Percentiles rank a stretch among this genome's conserved stretches.
phyloP scores from a whole-genome alignment of 495 filamentous ascomycete genomes.

The Collariella sp. region DNA sequence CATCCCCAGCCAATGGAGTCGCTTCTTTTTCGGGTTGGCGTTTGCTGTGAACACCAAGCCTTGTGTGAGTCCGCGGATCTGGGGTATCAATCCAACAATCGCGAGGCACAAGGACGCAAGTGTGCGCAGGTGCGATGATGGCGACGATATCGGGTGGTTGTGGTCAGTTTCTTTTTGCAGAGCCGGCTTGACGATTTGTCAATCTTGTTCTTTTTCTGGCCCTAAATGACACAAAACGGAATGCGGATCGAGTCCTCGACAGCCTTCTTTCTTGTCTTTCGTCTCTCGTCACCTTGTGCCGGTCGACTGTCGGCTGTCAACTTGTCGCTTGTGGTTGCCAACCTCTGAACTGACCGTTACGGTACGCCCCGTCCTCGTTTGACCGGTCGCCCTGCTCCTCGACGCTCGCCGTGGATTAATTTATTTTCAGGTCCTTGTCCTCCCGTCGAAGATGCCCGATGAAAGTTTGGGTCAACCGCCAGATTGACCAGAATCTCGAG shows the following conservation, averaged over 20 bases:
- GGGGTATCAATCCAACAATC: too few relatives aligned
- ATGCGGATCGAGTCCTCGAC: slow-evolving; percentile 7
- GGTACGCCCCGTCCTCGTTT: neutral
- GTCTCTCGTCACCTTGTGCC: too few relatives aligned
- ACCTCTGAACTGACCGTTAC: too few relatives aligned
- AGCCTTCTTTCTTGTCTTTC: neutral
- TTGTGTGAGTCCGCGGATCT: neutral
- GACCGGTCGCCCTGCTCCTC: neutral
- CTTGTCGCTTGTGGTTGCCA: neutral
- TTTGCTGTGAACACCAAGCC: neutral
- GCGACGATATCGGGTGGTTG: neutral
- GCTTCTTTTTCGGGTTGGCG: neutral
- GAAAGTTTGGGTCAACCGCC: neutral
- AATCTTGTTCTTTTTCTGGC: neutral
- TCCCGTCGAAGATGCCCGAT: neutral
- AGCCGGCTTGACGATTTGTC: neutral
- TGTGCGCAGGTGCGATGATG: slow-evolving; percentile 2
- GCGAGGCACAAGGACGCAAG: too few relatives aligned
- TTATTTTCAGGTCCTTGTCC: neutral
- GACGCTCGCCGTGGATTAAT: neutral
- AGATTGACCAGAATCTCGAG: slow-evolving; percentile 4
- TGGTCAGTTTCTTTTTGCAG: neutral
- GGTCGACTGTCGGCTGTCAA: neutral
- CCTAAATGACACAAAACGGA: neutral
- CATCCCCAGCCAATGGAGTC: neutral